Evolutionary conservation across 208 protist species (phyloP).

Genomic region (Leishmania guyanensis): DNA sequence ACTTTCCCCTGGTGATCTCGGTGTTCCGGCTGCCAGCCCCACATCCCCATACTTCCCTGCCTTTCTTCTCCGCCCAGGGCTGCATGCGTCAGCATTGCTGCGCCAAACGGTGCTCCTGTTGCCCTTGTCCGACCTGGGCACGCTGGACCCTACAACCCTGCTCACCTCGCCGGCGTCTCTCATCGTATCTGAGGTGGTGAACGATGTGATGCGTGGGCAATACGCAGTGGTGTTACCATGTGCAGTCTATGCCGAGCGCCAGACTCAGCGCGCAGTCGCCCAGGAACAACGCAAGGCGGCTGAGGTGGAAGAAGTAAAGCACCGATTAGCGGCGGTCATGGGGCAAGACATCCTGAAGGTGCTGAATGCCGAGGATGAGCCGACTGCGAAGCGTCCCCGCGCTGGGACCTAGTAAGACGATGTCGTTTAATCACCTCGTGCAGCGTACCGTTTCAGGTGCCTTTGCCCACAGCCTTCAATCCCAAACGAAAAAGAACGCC

Average conservation of each 20-base stretch:
- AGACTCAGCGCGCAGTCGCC: slow-evolving; percentile 30
- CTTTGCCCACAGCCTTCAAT: background rate
- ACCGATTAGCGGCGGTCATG: slow-evolving; percentile 40
- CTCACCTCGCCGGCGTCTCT: slow-evolving; percentile 45
- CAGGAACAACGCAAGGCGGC: slow-evolving; percentile 24
- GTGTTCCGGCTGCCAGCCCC: slow-evolving; percentile 22
- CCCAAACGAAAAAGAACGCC: background rate
- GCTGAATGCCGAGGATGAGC: slow-evolving; percentile 24
- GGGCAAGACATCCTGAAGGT: slow-evolving; percentile 31
- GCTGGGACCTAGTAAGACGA: slow-evolving; percentile 1
- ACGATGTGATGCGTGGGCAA: slow-evolving; percentile 40
- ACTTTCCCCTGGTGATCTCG: slow-evolving; percentile 43
- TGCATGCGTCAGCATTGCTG: slow-evolving; percentile 16
- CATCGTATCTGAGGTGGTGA: slow-evolving; percentile 52
- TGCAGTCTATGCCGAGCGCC: slow-evolving; percentile 38
- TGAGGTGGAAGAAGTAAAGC: slow-evolving; percentile 53
- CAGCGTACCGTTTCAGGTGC: background rate
- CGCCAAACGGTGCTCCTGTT: slow-evolving; percentile 30
- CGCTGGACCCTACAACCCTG: slow-evolving; percentile 24
- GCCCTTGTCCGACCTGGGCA: slow-evolving; percentile 23
- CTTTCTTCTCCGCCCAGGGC: slow-evolving; percentile 46
- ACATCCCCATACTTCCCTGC: slow-evolving; percentile 38
- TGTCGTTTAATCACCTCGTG: background rate
- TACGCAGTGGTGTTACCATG: slow-evolving; percentile 51
- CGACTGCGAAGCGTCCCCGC: slow-evolving; percentile 15